Conservation (phyloP, 2,329 filamentous ascomycete genomes). For the Allantophomopsis cytisporea region DNA sequence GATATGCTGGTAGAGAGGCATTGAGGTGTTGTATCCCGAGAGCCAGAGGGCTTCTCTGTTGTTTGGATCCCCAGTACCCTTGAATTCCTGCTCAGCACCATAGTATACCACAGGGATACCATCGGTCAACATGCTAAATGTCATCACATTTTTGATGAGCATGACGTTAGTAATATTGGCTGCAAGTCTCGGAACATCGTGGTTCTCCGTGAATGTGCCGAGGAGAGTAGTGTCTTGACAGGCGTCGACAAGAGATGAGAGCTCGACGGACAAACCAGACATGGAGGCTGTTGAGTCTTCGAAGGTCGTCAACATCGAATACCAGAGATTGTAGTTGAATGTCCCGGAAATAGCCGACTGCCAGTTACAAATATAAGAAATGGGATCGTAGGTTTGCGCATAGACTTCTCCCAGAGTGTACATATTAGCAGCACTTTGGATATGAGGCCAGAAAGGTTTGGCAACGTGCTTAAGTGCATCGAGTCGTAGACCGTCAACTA, state of each 20-base stretch:
- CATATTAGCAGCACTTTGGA: slow-evolving; percentile 35
- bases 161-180: slow-evolving; percentile 8
- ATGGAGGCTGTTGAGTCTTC: slow-evolving; percentile 15
- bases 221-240: slow-evolving; percentile 23
- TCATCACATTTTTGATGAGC: slow-evolving; percentile 29
- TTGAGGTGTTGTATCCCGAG: slow-evolving; percentile 20
- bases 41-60: slow-evolving; percentile 31
- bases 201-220: slow-evolving; percentile 26
- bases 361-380: slow-evolving; percentile 1
- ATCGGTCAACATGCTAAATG: slow-evolving; percentile 31
- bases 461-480: slow-evolving; percentile 31
- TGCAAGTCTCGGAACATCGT: slow-evolving; percentile 25
- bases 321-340: slow-evolving; percentile 13
- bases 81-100: slow-evolving; percentile 35
- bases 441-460: slow-evolving; percentile 37
- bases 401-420: slow-evolving; percentile 48
- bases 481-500: slow-evolving; percentile 29
- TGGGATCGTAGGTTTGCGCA: slow-evolving; percentile 33
- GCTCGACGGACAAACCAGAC: slow-evolving; percentile 13
- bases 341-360: slow-evolving; percentile 2
- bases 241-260: slow-evolving; percentile 11
- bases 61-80: slow-evolving; percentile 19
- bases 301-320: slow-evolving; percentile 26
- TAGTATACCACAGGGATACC: slow-evolving; percentile 37
- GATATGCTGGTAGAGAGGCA: slow-evolving; percentile 23